Percentiles rank a stretch among this genome's conserved stretches.
Evolutionary conservation across 257 asterid species (phyloP).

Genomic region (Przewalskia tangutica): DNA sequence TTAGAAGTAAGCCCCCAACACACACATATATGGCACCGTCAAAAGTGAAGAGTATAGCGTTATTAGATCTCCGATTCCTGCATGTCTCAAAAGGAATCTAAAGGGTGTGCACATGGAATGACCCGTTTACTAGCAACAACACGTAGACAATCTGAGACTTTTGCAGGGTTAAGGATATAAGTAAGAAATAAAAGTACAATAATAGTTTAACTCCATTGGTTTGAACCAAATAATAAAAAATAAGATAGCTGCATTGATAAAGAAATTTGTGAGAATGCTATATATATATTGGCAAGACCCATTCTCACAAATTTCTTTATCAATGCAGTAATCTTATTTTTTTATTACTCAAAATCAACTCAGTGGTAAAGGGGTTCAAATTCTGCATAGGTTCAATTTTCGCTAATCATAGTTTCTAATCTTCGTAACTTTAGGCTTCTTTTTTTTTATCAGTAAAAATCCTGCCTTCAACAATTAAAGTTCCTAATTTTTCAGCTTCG

Average conservation of each 20-base stretch:
- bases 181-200: background rate
- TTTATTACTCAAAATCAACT: too few relatives aligned
- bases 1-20: too few relatives aligned
- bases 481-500: too few relatives aligned
- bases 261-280: background rate
- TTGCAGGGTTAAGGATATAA: background rate
- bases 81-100: conserved; percentile 11
- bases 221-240: too few relatives aligned
- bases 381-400: too few relatives aligned
- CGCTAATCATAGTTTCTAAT: too few relatives aligned
- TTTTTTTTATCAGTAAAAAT: too few relatives aligned
- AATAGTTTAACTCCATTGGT: background rate
- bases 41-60: background rate
- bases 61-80: background rate
- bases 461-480: background rate
- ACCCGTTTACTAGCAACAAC: background rate
- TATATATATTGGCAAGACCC: too few relatives aligned
- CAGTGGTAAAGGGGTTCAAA: too few relatives aligned
- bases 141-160: background rate
- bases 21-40: background rate
- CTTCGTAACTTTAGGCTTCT: too few relatives aligned
- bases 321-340: too few relatives aligned
- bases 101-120: conserved; percentile 1
- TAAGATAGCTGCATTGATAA: background rate
- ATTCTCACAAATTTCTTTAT: too few relatives aligned